Conservation (phyloP, 1,284 basidiomycete species). For the Papiliotrema fonsecae region DNA sequence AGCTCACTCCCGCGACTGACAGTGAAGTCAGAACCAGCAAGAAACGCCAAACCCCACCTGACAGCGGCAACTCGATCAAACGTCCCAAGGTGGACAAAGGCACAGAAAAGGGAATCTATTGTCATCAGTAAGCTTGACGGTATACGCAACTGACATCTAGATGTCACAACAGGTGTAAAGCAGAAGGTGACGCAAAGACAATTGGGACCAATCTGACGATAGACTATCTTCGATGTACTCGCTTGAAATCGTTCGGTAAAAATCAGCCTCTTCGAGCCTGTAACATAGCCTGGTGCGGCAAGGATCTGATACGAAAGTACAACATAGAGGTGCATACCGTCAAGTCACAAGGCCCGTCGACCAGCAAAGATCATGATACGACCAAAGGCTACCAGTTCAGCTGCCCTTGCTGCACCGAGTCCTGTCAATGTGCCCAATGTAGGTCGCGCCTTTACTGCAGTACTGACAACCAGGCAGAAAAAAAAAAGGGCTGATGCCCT, state of each 20-base stretch:
- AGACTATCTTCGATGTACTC: conserved; percentile 32
- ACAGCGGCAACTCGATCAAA: conserved; percentile 6
- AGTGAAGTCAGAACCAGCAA: background rate
- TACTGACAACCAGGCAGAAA: conserved; percentile 19
- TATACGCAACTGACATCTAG: background rate
- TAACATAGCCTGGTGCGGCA: conserved; percentile 29
- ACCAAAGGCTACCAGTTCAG: conserved; percentile 10
- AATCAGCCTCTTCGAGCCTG: conserved; percentile 15
- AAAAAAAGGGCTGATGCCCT: conserved; percentile 27
- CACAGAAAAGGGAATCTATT: conserved; percentile 19
- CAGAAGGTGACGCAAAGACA: background rate
- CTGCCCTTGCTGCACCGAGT: conserved; percentile 31
- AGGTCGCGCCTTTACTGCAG: conserved; percentile 4
- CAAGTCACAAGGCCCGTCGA: background rate
- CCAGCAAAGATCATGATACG: background rate
- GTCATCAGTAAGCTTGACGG: conserved; percentile 22
- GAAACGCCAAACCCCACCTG: background rate
- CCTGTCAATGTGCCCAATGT: conserved; percentile 33
- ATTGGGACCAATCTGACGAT: background rate
- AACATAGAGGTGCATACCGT: conserved; percentile 9
- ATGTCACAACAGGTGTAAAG: conserved; percentile 2
- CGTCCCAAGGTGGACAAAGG: background rate
- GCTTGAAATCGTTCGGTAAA: conserved; percentile 18
- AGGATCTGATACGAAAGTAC: conserved; percentile 27
- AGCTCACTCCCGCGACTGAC: background rate